Base-by-base conservation (phyloP, 306 rosid genomes). In the Aeschynomene evenia region DNA sequence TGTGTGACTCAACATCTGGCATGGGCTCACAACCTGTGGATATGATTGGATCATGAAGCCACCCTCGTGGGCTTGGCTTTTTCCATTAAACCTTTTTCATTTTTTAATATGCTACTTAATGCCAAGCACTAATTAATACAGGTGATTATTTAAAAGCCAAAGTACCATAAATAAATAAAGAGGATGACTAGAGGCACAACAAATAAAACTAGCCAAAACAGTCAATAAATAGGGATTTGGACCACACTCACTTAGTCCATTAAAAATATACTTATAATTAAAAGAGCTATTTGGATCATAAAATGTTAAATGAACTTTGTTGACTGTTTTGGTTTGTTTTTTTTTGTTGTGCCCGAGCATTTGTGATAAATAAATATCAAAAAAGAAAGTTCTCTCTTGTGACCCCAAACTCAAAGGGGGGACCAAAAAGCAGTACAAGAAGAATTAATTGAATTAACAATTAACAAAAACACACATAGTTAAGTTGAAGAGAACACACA, bases 31-130 rank as follows among this genome's bases (percentile, higher is more conserved):
- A 53, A 78, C 83, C 45, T 71, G 79, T 78, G 45, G 78, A 56
- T 36, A 92, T 90, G 59, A 93, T 88, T 85, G 84, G 86, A 88
- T 82, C 80, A 88, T 77, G 80, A 85, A 86, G 71, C 96, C 79
- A 58, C 64, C 79, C 87, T 88, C 94, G 91, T 86, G 96, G 87
- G 85, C 84, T 77, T 24, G 48, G 23, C 84, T 80, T 80, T 80
- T 66, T 66, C 66, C 24, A 12, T 49, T n/a, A n/a, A 43, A 54
- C 60, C 48, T 82, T 85, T 85, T 58, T 37, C 39, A 24, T 69
- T 73, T 77, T 37, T 39, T 52, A 59, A 76, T n/a, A 67, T 28
- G 13, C n/a, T n/a, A n/a, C 16, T 14, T 59, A 64, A 58, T 36
- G 16, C 53, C 31, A 59, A 73, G 24, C 64, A 75, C 58, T 43